These are phyloP conservation scores for Euphorbia corollata DNA, from an alignment of 441 rosid species.

Conservation along the genomic window DNA sequence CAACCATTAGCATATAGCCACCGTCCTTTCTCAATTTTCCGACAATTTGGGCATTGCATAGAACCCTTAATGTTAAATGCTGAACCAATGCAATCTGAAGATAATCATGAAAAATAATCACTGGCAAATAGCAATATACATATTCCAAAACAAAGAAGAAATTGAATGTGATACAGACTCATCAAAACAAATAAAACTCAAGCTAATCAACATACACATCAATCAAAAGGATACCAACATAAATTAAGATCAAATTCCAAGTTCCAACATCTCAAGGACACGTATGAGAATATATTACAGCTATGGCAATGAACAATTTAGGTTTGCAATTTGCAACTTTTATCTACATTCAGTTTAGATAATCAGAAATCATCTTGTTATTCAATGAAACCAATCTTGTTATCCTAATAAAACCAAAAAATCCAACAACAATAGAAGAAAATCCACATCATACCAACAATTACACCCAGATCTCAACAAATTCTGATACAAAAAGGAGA, in stretches of 20 bases:
- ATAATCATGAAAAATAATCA: constrained; percentile 17
- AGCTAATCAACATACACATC: not conserved
- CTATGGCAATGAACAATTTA: not conserved
- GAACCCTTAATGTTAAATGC: constrained; percentile 93
- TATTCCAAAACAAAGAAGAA: constrained; percentile 1
- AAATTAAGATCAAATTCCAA: constrained; percentile 8
- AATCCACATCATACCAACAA: constrained; percentile 8
- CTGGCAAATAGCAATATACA: not conserved
- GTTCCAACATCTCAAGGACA: not conserved
- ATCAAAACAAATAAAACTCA: not conserved
- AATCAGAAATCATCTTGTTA: not conserved
- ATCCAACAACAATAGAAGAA: not conserved
- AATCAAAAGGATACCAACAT: not conserved
- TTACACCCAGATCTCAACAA: constrained; percentile 38
- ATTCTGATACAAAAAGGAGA: constrained; percentile 12
- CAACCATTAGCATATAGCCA: constrained; percentile 90
- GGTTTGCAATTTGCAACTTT: not conserved
- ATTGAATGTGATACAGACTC: not conserved
- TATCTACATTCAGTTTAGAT: not conserved
- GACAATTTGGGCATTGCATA: constrained; percentile 98
- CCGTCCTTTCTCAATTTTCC: constrained; percentile 93
- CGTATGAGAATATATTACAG: not conserved
- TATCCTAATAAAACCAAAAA: not conserved
- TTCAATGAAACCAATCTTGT: not conserved
- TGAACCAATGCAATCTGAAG: constrained; percentile 90